A percentile compares a stretch with the other conserved stretches of the same genome.
phyloP scores from a whole-genome alignment of 768 basidiomycete species.

The Galerina sulciceps region DNA sequence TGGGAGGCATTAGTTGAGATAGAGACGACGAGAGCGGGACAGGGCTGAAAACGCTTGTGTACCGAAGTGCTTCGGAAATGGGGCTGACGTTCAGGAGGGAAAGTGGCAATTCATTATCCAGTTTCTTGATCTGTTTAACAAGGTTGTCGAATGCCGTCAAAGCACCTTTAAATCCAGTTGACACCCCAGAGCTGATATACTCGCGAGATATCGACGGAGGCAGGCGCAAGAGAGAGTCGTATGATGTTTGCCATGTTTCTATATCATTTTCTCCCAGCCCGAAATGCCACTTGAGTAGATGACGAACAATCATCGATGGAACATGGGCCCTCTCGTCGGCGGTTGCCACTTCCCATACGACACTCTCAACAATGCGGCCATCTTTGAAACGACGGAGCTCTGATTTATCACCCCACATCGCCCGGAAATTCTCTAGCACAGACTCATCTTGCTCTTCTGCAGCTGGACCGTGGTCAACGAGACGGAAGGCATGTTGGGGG shows the following conservation, averaged over 20 bases:
- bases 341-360: conserved; percentile 93
- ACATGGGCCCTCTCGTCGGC: conserved; percentile 82
- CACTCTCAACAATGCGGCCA: conserved; percentile 88
- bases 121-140: conserved; percentile 72
- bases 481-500: conserved; percentile 71
- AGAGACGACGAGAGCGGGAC: conserved; percentile 65
- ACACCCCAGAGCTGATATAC: conserved; percentile 42
- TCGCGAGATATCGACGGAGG: conserved; percentile 56
- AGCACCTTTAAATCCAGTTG: conserved; percentile 72
- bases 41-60: conserved; percentile 84
- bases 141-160: conserved; percentile 80
- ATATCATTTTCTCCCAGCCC: conserved; percentile 57
- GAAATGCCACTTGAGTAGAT: conserved; percentile 81
- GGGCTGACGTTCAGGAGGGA: conserved; percentile 78
- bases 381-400: conserved; percentile 96
- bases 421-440: conserved; percentile 65
- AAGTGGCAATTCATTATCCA: conserved; percentile 78
- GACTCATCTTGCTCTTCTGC: conserved; percentile 63
- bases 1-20: conserved; percentile 53
- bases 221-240: conserved; percentile 61
- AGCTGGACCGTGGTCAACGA: conserved; percentile 92
- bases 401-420: conserved; percentile 91
- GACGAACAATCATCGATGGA: conserved; percentile 71
- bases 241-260: conserved; percentile 60
- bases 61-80: conserved; percentile 73